phyloP scores from a whole-genome alignment of 2,329 filamentous ascomycete species.

The Diplocarpon mali region DNA sequence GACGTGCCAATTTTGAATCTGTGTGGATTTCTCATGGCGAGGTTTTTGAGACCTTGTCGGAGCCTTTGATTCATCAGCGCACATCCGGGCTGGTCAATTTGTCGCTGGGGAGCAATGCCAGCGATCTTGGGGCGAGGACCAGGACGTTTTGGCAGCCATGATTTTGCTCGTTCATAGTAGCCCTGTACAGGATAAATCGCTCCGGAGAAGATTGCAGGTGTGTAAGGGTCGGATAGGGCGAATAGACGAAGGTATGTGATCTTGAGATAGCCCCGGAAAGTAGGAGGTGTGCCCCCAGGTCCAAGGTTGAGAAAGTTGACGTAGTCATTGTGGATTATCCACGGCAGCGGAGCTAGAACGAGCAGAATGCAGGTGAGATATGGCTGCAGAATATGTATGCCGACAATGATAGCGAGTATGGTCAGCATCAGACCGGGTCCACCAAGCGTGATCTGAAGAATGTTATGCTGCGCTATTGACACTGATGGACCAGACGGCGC shows the following conservation, averaged over 20 bases:
- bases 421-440: constrained; percentile 32
- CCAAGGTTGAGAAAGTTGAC: constrained; percentile 65
- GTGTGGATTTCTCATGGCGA: constrained; percentile 36
- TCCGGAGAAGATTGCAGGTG: constrained; percentile 39
- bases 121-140: constrained; percentile 56
- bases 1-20: constrained; percentile 52
- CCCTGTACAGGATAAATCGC: constrained; percentile 43
- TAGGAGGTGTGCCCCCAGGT: constrained; percentile 69
- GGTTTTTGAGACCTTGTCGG: constrained; percentile 38
- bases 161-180: constrained; percentile 37
- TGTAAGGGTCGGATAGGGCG: constrained; percentile 59
- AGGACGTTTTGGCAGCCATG: constrained; percentile 46
- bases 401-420: constrained; percentile 39
- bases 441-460: constrained; percentile 23
- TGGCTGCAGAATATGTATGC: constrained; percentile 40
- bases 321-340: constrained; percentile 57
- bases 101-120: constrained; percentile 74
- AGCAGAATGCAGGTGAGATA: constrained; percentile 39
- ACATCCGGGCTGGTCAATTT: constrained; percentile 56
- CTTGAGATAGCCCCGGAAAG: constrained; percentile 58
- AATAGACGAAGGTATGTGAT: constrained; percentile 65
- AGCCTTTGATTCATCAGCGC: constrained; percentile 43
- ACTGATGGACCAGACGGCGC: constrained; percentile 12
- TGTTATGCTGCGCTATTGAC: constrained; percentile 19
- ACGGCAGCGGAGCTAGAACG: constrained; percentile 35